These are phyloP conservation scores for Macrolepiota dolichaula DNA, from an alignment of 768 basidiomycete genomes.

Conservation along the genomic window DNA sequence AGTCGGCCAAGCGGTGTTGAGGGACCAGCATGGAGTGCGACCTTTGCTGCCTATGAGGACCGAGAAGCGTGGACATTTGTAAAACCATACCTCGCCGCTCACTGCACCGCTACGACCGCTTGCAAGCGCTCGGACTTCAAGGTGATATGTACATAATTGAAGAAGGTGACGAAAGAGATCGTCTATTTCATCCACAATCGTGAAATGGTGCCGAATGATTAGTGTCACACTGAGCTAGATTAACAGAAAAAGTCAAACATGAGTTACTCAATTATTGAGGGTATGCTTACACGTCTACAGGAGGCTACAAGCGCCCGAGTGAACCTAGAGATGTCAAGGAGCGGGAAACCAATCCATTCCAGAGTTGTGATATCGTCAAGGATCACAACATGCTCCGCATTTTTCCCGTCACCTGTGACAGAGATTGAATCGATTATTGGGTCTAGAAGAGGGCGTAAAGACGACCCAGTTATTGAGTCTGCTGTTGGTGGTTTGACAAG, in stretches of 20 bases:
- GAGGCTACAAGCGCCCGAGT: constrained; percentile 53
- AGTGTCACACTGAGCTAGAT: constrained; percentile 50
- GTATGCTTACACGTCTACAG: constrained; percentile 48
- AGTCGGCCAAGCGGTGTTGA: constrained; percentile 25
- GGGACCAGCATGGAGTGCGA: constrained; percentile 60
- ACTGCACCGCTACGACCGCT: constrained; percentile 78
- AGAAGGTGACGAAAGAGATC: constrained; percentile 55
- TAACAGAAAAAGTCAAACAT: neutral
- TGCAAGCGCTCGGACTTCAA: constrained; percentile 68
- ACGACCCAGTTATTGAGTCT: constrained; percentile 12
- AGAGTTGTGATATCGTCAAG: constrained; percentile 69
- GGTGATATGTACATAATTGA: constrained; percentile 63
- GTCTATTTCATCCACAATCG: constrained; percentile 54
- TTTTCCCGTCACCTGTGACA: constrained; percentile 6
- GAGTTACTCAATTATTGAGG: neutral
- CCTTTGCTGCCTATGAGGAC: constrained; percentile 29
- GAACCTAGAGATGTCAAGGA: constrained; percentile 51
- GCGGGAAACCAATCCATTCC: constrained; percentile 66
- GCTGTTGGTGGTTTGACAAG: constrained; percentile 25
- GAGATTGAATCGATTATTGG: constrained; percentile 33
- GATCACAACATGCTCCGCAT: constrained; percentile 42
- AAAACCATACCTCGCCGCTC: constrained; percentile 61
- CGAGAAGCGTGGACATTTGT: neutral
- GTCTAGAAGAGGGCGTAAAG: constrained; percentile 22
- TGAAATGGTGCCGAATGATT: constrained; percentile 62